Evolutionary conservation across 2,329 filamentous ascomycete genomes (phyloP).

Genomic region (Botrytis medusae): DNA sequence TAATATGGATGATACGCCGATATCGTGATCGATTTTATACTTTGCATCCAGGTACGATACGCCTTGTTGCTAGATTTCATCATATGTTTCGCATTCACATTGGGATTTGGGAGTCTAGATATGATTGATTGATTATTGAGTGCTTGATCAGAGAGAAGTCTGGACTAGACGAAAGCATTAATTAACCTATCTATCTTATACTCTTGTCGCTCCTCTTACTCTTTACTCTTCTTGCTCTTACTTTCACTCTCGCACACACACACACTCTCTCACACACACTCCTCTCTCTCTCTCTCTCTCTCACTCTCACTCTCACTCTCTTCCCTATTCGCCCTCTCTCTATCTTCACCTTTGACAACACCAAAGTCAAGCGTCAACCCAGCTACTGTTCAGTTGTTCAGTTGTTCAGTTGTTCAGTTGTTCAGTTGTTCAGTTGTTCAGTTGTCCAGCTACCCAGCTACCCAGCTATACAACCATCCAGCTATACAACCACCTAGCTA

Average conservation of each 20-base stretch:
- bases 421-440: background rate
- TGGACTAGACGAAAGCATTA: background rate
- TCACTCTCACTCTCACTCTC: background rate
- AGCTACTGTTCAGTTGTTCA: background rate
- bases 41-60: background rate
- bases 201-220: background rate
- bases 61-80: background rate
- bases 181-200: background rate
- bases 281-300: no score
- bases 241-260: no score
- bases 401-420: background rate
- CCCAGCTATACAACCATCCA: background rate
- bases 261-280: no score
- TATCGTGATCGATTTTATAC: background rate
- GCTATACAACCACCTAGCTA: background rate
- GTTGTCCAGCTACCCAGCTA: background rate
- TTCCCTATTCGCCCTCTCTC: background rate
- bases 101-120: background rate
- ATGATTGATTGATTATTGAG: background rate
- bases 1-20: background rate
- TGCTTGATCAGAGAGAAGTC: background rate
- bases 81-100: background rate
- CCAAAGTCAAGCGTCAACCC: background rate
- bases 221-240: background rate
- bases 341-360: background rate